Evolutionary conservation across 2,329 filamentous ascomycete genomes (phyloP).

Genomic region (Madurella mycetomatis): DNA sequence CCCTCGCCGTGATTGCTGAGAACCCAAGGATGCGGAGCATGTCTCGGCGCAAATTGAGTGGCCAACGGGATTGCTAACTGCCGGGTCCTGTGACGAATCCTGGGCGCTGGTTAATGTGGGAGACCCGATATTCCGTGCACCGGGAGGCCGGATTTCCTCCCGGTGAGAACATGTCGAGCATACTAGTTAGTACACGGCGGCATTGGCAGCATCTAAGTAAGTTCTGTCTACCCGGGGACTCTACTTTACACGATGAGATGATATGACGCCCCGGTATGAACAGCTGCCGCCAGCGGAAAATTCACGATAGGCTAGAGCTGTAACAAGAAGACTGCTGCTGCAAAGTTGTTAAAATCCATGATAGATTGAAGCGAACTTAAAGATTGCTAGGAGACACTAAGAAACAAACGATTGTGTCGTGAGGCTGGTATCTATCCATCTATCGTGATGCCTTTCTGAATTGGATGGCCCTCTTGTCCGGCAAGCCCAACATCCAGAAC

Average conservation of each 20-base stretch:
- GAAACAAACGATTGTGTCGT: background rate
- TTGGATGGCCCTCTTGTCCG: background rate
- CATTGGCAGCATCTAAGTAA: background rate
- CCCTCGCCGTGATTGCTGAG: too few relatives aligned
- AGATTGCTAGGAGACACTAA: too few relatives aligned
- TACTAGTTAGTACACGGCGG: background rate
- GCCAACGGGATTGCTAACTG: background rate
- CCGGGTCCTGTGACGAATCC: background rate
- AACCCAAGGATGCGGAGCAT: too few relatives aligned
- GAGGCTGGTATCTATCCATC: slow-evolving; percentile 10
- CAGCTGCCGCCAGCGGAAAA: too few relatives aligned
- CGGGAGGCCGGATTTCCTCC: background rate
- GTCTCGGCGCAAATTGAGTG: too few relatives aligned
- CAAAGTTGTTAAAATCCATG: too few relatives aligned
- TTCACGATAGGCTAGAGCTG: too few relatives aligned
- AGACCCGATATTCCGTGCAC: background rate
- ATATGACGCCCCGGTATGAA: too few relatives aligned
- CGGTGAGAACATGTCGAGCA: background rate
- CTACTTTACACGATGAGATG: too few relatives aligned
- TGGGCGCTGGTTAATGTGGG: background rate
- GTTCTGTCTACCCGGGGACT: too few relatives aligned
- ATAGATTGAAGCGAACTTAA: too few relatives aligned
- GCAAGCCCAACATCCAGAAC: background rate
- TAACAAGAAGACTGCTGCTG: too few relatives aligned
- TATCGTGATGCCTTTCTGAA: background rate